phyloP scores from a whole-genome alignment of 2,329 filamentous ascomycete genomes.

The Ascochyta pisi region DNA sequence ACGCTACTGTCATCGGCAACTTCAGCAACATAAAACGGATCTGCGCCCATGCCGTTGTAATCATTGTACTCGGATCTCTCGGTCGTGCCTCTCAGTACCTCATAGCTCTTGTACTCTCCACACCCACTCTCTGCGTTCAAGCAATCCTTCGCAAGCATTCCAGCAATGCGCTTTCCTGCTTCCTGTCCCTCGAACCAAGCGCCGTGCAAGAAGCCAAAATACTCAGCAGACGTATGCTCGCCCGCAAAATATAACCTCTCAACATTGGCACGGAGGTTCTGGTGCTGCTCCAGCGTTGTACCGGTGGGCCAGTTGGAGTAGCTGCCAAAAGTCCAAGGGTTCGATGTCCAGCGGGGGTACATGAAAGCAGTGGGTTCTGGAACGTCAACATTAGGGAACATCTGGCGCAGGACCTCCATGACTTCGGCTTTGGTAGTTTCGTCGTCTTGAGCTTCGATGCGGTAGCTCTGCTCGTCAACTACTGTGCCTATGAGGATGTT shows the following conservation, averaged over 20 bases:
- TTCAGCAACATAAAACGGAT: slow-evolving; percentile 33
- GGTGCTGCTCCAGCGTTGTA: slow-evolving; percentile 69
- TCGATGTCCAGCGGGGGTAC: slow-evolving; percentile 65
- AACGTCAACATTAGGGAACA: slow-evolving; percentile 65
- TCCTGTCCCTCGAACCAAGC: slow-evolving; percentile 48
- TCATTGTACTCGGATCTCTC: slow-evolving; percentile 36
- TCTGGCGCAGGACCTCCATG: slow-evolving; percentile 63
- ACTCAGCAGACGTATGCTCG: slow-evolving; percentile 67
- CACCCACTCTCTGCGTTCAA: slow-evolving; percentile 33
- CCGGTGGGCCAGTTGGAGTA: slow-evolving; percentile 73
- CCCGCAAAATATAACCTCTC: slow-evolving; percentile 69
- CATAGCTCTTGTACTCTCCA: slow-evolving; percentile 37
- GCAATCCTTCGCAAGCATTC: slow-evolving; percentile 34
- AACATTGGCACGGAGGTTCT: slow-evolving; percentile 71
- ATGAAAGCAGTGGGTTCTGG: slow-evolving; percentile 67
- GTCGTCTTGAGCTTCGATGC: slow-evolving; percentile 65
- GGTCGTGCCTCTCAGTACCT: slow-evolving; percentile 42
- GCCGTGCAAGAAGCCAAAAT: slow-evolving; percentile 69
- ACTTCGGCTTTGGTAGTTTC: slow-evolving; percentile 64
- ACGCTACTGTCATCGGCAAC: not conserved
- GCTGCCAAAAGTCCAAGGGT: slow-evolving; percentile 63
- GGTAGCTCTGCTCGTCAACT: slow-evolving; percentile 62
- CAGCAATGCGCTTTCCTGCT: slow-evolving; percentile 41
- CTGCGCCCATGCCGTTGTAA: slow-evolving; percentile 39
- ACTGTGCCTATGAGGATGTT: slow-evolving; percentile 73